These are phyloP conservation scores for Salix brachista DNA, from an alignment of 345 rosid genomes.

Conservation along the genomic window DNA sequence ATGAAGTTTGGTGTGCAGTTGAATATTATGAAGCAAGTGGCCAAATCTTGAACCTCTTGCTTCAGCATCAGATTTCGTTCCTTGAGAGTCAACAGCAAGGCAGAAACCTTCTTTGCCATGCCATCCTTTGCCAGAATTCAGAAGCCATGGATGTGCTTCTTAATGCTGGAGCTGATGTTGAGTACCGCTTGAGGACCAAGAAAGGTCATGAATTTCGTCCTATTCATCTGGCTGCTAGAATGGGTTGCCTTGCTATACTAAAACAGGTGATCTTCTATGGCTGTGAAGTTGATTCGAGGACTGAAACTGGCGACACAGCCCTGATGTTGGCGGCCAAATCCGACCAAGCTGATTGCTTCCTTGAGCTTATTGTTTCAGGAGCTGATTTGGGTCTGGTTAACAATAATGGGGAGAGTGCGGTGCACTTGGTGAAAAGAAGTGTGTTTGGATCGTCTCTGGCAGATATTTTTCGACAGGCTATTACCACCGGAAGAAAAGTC, in stretches of 20 bases:
- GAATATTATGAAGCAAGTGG: conserved; percentile 38
- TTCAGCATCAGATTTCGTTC: conserved; percentile 16
- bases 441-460: conserved; percentile 22
- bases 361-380: conserved; percentile 24
- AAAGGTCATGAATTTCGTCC: conserved; percentile 31
- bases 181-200: conserved; percentile 24
- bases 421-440: conserved; percentile 26
- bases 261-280: conserved; percentile 23
- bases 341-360: conserved; percentile 32
- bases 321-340: conserved; percentile 32
- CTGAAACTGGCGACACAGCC: conserved; percentile 31
- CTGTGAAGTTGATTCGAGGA: conserved; percentile 26
- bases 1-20: conserved; percentile 34
- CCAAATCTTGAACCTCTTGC: conserved; percentile 28
- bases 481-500: conserved; percentile 14
- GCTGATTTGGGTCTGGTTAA: conserved; percentile 35
- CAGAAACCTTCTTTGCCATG: conserved; percentile 35
- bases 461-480: conserved; percentile 18
- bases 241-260: conserved; percentile 22
- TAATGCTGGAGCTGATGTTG: conserved; percentile 24
- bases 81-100: conserved; percentile 27
- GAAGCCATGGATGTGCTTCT: conserved; percentile 26
- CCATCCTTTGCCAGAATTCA: conserved; percentile 39
- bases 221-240: conserved; percentile 34
- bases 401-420: conserved; percentile 22